Conservation (phyloP, 257 asterid genomes). For the Thymus mandschuricus region DNA sequence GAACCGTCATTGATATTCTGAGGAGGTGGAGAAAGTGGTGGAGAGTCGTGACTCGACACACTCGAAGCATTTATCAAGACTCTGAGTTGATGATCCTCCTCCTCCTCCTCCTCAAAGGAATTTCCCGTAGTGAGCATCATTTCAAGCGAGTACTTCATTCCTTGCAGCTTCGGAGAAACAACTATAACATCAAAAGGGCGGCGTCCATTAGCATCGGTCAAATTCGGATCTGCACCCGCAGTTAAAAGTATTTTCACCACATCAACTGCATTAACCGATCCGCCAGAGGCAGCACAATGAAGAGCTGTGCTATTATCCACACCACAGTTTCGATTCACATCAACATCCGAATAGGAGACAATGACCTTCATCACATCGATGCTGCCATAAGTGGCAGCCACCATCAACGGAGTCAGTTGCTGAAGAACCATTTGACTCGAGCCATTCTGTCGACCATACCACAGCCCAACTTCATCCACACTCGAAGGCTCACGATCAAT, state of each 20-base stretch:
- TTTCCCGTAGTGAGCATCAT: slow-evolving; percentile 49
- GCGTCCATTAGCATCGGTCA: slow-evolving; percentile 56
- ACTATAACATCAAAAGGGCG: slow-evolving; percentile 59
- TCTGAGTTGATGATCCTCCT: slow-evolving; percentile 28
- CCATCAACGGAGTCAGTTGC: slow-evolving; percentile 81
- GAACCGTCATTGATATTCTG: slow-evolving; percentile 39
- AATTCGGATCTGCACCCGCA: slow-evolving; percentile 71
- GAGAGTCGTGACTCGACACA: slow-evolving; percentile 42
- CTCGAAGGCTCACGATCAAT: slow-evolving; percentile 44
- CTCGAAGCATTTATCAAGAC: slow-evolving; percentile 37
- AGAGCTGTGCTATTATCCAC: slow-evolving; percentile 67
- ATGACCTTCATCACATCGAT: slow-evolving; percentile 60
- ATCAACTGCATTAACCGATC: slow-evolving; percentile 52
- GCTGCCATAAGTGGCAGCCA: slow-evolving; percentile 85
- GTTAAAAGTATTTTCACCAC: slow-evolving; percentile 58
- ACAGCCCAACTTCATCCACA: slow-evolving; percentile 62
- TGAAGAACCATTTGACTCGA: slow-evolving; percentile 75
- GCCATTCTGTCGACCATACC: slow-evolving; percentile 84
- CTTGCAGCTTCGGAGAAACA: slow-evolving; percentile 53
- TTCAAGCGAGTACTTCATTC: slow-evolving; percentile 49
- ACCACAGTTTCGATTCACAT: slow-evolving; percentile 70
- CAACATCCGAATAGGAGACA: slow-evolving; percentile 58
- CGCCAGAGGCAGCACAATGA: slow-evolving; percentile 85
- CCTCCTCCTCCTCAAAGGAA: slow-evolving; percentile 47
- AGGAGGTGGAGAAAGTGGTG: slow-evolving; percentile 52